Conservation (phyloP, 2,329 filamentous ascomycete species). For the Fusarium sp. region DNA sequence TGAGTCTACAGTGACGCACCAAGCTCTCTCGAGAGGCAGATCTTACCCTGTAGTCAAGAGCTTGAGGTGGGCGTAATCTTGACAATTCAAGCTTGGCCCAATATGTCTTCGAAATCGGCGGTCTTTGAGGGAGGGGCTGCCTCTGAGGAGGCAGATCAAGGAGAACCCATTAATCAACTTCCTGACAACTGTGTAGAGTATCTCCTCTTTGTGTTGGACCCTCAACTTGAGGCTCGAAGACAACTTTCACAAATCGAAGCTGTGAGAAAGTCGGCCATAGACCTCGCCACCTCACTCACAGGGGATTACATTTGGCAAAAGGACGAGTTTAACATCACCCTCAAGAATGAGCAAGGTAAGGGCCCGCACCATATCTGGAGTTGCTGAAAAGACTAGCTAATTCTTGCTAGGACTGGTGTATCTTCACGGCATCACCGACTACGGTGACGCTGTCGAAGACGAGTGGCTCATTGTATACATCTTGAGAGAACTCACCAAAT, state of each 20-base stretch:
- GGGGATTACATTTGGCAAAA: slow-evolving; percentile 96
- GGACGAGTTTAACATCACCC: slow-evolving; percentile 79
- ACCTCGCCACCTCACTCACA: slow-evolving; percentile 73
- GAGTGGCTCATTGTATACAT: slow-evolving; percentile 98
- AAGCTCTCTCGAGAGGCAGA: background rate
- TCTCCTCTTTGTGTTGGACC: slow-evolving; percentile 77
- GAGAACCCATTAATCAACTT: slow-evolving; percentile 52
- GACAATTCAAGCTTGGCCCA: background rate
- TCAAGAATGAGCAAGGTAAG: slow-evolving; percentile 69
- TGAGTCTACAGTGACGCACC: slow-evolving; percentile 10
- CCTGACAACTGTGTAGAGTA: slow-evolving; percentile 91
- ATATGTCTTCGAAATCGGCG: slow-evolving; percentile 23
- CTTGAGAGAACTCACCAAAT: slow-evolving; percentile 81
- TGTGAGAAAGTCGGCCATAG: slow-evolving; percentile 75
- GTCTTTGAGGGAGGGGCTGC: background rate
- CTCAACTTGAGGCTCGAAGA: slow-evolving; percentile 64
- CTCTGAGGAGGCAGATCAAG: background rate
- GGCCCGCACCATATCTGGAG: background rate
- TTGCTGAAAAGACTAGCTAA: slow-evolving; percentile 16
- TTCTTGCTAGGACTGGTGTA: slow-evolving; percentile 62
- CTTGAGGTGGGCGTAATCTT: slow-evolving; percentile 1
- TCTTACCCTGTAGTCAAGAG: slow-evolving; percentile 31
- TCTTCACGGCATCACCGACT: slow-evolving; percentile 83
- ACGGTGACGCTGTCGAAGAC: slow-evolving; percentile 94
- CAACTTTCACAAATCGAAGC: slow-evolving; percentile 75